Evolutionary conservation across 1,284 basidiomycete species (phyloP).

Genomic region (Athelia sp.): DNA sequence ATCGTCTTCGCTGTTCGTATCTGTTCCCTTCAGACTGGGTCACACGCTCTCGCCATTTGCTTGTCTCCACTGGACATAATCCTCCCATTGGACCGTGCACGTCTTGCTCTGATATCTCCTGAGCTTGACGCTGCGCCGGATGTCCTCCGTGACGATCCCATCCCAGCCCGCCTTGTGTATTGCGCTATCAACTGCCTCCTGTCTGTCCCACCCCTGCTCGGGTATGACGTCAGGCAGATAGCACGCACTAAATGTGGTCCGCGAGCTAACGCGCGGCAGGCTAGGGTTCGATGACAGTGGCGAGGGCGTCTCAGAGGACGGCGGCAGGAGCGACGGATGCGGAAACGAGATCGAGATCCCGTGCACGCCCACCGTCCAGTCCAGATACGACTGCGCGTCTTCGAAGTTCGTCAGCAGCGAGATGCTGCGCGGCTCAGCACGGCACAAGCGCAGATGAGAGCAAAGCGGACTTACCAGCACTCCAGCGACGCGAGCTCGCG

Average conservation of each 20-base stretch:
- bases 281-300: slow-evolving; percentile 62
- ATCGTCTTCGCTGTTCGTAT: too few species aligned
- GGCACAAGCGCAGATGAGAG: background rate
- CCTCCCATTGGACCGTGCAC: slow-evolving; percentile 67
- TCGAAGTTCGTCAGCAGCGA: slow-evolving; percentile 94
- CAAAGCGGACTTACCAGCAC: slow-evolving; percentile 67
- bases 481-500: slow-evolving; percentile 77
- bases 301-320: slow-evolving; percentile 56
- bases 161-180: slow-evolving; percentile 91
- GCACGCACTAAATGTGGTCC: slow-evolving; percentile 74
- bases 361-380: slow-evolving; percentile 90
- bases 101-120: slow-evolving; percentile 85
- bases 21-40: background rate
- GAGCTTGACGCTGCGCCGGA: slow-evolving; percentile 74
- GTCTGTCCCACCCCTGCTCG: slow-evolving; percentile 91
- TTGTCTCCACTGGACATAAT: slow-evolving; percentile 73
- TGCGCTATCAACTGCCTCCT: slow-evolving; percentile 85
- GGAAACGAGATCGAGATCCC: slow-evolving; percentile 89
- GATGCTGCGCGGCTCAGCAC: slow-evolving; percentile 61
- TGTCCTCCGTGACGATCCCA: slow-evolving; percentile 78
- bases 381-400: slow-evolving; percentile 78
- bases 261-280: slow-evolving; percentile 49
- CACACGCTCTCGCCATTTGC: slow-evolving; percentile 29
- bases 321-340: slow-evolving; percentile 60
- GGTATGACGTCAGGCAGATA: slow-evolving; percentile 93